Percentiles rank a stretch among this genome's conserved stretches.
These are phyloP conservation scores for Cryptosporidium xiaoi DNA, from an alignment of 169 alveolate genomes.

Conservation along the genomic window DNA sequence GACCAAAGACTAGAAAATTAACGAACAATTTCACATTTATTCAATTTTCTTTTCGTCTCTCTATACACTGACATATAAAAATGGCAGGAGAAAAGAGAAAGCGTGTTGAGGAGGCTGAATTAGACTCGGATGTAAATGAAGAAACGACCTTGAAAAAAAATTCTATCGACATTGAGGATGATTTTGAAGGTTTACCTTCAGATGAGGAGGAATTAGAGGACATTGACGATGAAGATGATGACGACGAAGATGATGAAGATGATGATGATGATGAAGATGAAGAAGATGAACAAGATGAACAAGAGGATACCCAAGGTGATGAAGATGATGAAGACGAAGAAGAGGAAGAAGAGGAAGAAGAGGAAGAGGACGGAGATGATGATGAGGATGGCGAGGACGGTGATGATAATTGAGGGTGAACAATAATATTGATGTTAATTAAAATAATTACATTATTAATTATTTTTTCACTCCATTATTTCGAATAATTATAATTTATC, in stretches of 20 bases:
- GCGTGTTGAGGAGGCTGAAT: conserved; percentile 63
- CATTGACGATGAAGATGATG: conserved; percentile 67
- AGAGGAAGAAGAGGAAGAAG: conserved; percentile 62
- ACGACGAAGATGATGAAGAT: conserved; percentile 45
- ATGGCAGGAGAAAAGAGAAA: conserved; percentile 76
- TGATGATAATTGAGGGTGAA: conserved; percentile 18
- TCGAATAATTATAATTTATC: neutral
- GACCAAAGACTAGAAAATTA: neutral
- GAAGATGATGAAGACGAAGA: conserved; percentile 68
- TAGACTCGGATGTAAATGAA: conserved; percentile 48
- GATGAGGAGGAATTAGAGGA: conserved; percentile 72
- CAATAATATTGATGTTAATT: too few species aligned
- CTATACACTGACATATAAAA: neutral
- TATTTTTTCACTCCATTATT: too few species aligned
- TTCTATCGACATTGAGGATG: conserved; percentile 57
- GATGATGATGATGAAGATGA: conserved; percentile 69
- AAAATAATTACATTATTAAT: too few species aligned
- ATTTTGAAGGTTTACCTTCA: conserved; percentile 70
- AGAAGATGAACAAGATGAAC: conserved; percentile 60
- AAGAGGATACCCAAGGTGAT: conserved; percentile 47
- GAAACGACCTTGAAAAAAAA: conserved; percentile 51
- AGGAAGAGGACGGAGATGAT: conserved; percentile 54
- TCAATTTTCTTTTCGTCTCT: neutral
- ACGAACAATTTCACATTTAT: neutral
- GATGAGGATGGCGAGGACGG: conserved; percentile 65